Evolutionary conservation across 495 filamentous ascomycete genomes (phyloP).

Genomic region (Pyronema domesticum): DNA sequence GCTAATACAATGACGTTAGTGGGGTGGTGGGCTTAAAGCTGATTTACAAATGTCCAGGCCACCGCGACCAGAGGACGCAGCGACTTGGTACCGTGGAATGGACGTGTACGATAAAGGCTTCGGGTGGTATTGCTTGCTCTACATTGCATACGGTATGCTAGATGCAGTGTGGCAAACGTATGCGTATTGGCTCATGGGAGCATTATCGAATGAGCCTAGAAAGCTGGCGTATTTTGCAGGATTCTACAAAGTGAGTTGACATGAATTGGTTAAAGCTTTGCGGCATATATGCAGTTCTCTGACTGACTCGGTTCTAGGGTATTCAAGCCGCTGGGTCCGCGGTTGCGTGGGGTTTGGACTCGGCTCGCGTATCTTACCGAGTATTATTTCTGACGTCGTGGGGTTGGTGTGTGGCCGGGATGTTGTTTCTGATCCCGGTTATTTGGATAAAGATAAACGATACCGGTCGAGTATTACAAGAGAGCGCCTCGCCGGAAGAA

Average conservation of each 20-base stretch:
- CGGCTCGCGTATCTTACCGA: slow-evolving; percentile 42
- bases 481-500: too few relatives aligned
- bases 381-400: slow-evolving; percentile 17
- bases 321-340: slow-evolving; percentile 86
- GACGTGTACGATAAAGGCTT: slow-evolving; percentile 54
- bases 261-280: not conserved
- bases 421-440: slow-evolving; percentile 21
- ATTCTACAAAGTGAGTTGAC: slow-evolving; percentile 51
- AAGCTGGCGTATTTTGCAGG: slow-evolving; percentile 86
- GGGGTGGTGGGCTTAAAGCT: slow-evolving; percentile 75
- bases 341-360: slow-evolving; percentile 69
- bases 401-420: slow-evolving; percentile 20
- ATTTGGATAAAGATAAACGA: slow-evolving; percentile 21
- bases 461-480: not conserved
- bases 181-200: slow-evolving; percentile 49
- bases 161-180: slow-evolving; percentile 36
- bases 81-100: slow-evolving; percentile 26
- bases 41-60: not conserved
- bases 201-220: slow-evolving; percentile 78
- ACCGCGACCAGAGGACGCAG: not conserved
- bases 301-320: slow-evolving; percentile 26
- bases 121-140: slow-evolving; percentile 72
- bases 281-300: not conserved
- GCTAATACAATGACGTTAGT: slow-evolving; percentile 22
- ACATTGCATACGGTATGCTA: slow-evolving; percentile 85